phyloP scores from a whole-genome alignment of 345 rosid species.

The Moricandia arvensis region DNA sequence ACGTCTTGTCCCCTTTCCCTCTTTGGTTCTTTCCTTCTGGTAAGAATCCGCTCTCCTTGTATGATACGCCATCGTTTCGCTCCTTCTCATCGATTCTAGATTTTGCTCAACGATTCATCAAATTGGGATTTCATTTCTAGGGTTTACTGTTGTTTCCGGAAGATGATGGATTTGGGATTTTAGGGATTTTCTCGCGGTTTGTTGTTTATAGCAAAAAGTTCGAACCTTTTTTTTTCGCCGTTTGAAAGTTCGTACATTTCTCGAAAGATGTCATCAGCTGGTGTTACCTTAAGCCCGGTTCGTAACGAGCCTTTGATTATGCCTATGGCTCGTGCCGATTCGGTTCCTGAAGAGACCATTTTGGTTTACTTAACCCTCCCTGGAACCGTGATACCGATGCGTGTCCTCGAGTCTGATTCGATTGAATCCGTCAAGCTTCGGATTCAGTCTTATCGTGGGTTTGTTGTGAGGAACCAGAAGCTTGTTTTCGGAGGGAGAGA shows the following conservation, averaged over 20 bases:
- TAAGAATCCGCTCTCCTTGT: slow-evolving; percentile 38
- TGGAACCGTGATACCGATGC: slow-evolving; percentile 50
- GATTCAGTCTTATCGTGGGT: slow-evolving; percentile 66
- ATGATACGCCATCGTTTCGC: slow-evolving; percentile 12
- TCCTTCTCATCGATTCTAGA: neutral
- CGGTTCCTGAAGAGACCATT: slow-evolving; percentile 49
- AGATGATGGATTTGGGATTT: slow-evolving; percentile 22
- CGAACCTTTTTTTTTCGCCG: neutral
- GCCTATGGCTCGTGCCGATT: slow-evolving; percentile 31
- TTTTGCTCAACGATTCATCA: slow-evolving; percentile 5
- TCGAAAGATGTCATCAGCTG: slow-evolving; percentile 54
- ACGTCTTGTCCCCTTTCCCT: slow-evolving; percentile 8
- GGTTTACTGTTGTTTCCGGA: slow-evolving; percentile 14
- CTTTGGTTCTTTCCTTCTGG: slow-evolving; percentile 39
- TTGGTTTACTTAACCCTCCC: slow-evolving; percentile 42
- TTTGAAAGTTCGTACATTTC: slow-evolving; percentile 4
- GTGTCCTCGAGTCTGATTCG: slow-evolving; percentile 58
- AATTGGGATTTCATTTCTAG: slow-evolving; percentile 6
- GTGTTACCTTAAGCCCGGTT: slow-evolving; percentile 48
- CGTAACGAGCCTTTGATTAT: slow-evolving; percentile 36
- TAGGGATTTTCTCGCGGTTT: slow-evolving; percentile 18
- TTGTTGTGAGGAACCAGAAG: slow-evolving; percentile 70
- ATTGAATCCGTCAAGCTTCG: slow-evolving; percentile 68
- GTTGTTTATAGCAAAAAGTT: slow-evolving; percentile 13
- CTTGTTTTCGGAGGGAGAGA: slow-evolving; percentile 73